These are phyloP conservation scores for Giardia duodenalis DNA, from an alignment of 208 protist genomes.

Conservation along the genomic window DNA sequence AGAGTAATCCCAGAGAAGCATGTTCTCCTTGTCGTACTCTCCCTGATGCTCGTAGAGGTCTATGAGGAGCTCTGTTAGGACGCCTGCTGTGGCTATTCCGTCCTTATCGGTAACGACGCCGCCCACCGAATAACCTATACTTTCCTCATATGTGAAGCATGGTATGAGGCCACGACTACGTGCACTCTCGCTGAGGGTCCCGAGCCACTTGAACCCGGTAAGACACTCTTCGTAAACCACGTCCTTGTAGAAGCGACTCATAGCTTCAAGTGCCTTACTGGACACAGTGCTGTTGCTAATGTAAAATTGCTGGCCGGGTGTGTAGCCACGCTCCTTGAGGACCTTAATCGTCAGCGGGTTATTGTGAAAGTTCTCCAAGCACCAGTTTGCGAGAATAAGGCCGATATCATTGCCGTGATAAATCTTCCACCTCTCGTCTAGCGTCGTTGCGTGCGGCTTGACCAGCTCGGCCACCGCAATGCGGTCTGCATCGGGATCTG, in stretches of 20 bases:
- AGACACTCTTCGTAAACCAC: constrained; percentile 71
- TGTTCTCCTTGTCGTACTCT: neutral
- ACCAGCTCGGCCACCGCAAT: constrained; percentile 71
- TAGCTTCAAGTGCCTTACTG: constrained; percentile 63
- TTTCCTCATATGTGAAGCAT: constrained; percentile 77
- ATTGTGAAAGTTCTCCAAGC: constrained; percentile 44
- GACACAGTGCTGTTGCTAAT: constrained; percentile 60
- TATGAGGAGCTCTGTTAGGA: constrained; percentile 68
- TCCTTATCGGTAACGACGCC: constrained; percentile 82
- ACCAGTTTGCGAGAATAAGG: constrained; percentile 75
- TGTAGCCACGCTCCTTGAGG: neutral
- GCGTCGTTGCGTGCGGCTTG: constrained; percentile 42
- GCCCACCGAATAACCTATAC: constrained; percentile 61
- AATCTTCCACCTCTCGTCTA: neutral
- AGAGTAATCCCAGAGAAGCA: neutral
- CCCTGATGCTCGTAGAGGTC: constrained; percentile 41
- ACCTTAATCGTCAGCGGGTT: neutral
- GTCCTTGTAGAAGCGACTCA: constrained; percentile 66
- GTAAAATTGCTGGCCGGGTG: constrained; percentile 28
- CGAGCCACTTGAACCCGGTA: constrained; percentile 96
- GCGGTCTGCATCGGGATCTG: constrained; percentile 92
- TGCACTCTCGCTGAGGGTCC: constrained; percentile 37
- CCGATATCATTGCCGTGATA: constrained; percentile 82
- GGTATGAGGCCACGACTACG: constrained; percentile 51
- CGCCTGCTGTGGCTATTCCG: constrained; percentile 67